Conservation (phyloP, 495 filamentous ascomycete species). For the Penicillium coprophilum region DNA sequence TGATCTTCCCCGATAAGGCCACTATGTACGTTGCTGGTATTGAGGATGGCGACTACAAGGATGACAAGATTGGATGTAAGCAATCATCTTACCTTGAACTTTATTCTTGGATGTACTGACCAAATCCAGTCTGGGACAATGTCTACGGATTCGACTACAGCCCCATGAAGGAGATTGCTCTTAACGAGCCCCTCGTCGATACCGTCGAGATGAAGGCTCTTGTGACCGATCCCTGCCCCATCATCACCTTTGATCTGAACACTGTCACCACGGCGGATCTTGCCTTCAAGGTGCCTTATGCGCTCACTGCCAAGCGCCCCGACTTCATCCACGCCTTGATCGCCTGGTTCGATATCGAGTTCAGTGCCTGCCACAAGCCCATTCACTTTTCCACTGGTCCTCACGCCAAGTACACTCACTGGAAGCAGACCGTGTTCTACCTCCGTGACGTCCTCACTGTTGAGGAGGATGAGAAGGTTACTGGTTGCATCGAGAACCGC, state of each 20-base stretch:
- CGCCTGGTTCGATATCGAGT: constrained; percentile 98
- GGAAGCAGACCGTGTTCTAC: constrained; percentile 95
- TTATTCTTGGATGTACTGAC: constrained; percentile 1
- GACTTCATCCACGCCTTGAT: constrained; percentile 96
- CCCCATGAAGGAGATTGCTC: constrained; percentile 79
- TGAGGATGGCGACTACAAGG: constrained; percentile 82
- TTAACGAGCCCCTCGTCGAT: constrained; percentile 81
- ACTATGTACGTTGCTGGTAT: constrained; percentile 88
- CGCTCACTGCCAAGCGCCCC: constrained; percentile 68
- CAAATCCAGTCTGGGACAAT: constrained; percentile 80
- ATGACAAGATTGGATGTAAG: constrained; percentile 84
- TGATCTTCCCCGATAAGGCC: constrained; percentile 89
- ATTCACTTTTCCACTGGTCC: constrained; percentile 83
- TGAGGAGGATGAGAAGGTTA: constrained; percentile 71
- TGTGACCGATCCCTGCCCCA: constrained; percentile 72
- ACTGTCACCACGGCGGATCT: constrained; percentile 71
- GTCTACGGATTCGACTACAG: constrained; percentile 98
- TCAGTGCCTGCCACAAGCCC: constrained; percentile 88
- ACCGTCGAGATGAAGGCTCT: constrained; percentile 76
- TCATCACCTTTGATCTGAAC: constrained; percentile 83
- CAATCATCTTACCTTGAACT: not conserved
- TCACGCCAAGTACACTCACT: constrained; percentile 90
- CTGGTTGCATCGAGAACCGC: constrained; percentile 71
- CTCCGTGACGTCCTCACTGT: constrained; percentile 81
- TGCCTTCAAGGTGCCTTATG: constrained; percentile 70